Percentiles rank a stretch among this genome's conserved stretches.
These are phyloP conservation scores for Pseudonitzschia pungens DNA, from an alignment of 108 stramenopile species.

Conservation along the genomic window DNA sequence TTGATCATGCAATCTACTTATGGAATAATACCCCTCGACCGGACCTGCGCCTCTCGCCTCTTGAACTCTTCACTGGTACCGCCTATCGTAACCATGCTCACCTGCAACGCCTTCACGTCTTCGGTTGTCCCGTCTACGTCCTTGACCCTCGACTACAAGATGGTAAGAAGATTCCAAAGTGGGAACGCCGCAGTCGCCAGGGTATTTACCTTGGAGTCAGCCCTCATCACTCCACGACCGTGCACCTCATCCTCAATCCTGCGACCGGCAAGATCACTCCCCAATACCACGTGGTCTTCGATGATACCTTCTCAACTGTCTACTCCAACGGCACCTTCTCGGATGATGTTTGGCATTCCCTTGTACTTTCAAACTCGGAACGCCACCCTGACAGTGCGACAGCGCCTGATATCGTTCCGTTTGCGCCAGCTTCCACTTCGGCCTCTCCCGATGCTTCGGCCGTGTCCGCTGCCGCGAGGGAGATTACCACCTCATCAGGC, in stretches of 20 bases:
- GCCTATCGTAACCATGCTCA: neutral
- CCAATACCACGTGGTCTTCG: conserved; percentile 54
- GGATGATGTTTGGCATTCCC: neutral
- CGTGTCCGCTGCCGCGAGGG: too few species aligned
- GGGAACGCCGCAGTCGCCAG: conserved; percentile 33
- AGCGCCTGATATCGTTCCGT: too few species aligned
- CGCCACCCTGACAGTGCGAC: too few species aligned
- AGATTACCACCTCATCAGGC: too few species aligned
- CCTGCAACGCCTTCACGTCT: conserved; percentile 28
- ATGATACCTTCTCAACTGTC: conserved; percentile 50
- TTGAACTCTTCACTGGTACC: conserved; percentile 29
- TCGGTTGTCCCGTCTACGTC: conserved; percentile 42
- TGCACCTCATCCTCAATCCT: conserved; percentile 43
- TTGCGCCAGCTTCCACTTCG: too few species aligned
- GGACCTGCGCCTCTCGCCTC: conserved; percentile 37
- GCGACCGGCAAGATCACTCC: conserved; percentile 37
- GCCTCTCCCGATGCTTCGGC: too few species aligned
- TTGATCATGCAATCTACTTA: conserved; percentile 48
- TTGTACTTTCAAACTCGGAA: neutral
- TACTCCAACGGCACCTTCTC: neutral
- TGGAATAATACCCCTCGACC: conserved; percentile 39
- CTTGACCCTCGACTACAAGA: conserved; percentile 39
- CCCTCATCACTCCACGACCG: conserved; percentile 30
- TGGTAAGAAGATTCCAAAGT: conserved; percentile 43
- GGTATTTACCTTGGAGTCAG: conserved; percentile 46